Conservation (phyloP, 495 filamentous ascomycete species). For the Penicillium daleae region DNA sequence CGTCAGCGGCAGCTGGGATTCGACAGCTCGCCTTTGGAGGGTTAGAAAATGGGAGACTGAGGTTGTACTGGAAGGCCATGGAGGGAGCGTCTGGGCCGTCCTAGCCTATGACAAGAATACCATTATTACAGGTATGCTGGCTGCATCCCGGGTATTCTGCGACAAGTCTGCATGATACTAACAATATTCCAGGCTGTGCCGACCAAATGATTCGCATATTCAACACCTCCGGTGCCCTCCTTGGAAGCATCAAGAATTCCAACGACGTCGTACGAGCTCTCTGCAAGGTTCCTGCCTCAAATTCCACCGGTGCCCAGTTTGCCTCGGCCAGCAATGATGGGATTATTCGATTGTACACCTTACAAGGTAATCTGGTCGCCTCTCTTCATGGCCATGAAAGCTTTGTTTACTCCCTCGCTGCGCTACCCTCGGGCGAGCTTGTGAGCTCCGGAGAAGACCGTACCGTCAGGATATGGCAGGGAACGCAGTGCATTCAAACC, state of each 20-base stretch:
- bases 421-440: constrained; percentile 80
- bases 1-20: constrained; percentile 96
- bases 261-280: constrained; percentile 83
- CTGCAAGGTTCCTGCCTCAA: constrained; percentile 74
- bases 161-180: constrained; percentile 7
- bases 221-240: constrained; percentile 62
- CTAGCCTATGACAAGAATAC: constrained; percentile 78
- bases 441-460: constrained; percentile 93
- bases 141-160: not conserved
- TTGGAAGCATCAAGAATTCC: constrained; percentile 70
- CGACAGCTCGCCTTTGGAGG: constrained; percentile 77
- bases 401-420: constrained; percentile 89
- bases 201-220: constrained; percentile 89
- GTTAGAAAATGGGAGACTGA: constrained; percentile 76
- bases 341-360: constrained; percentile 80
- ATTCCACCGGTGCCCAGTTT: constrained; percentile 82
- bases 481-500: constrained; percentile 82
- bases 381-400: constrained; percentile 87
- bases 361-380: constrained; percentile 71
- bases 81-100: constrained; percentile 87
- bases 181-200: constrained; percentile 63
- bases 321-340: constrained; percentile 90
- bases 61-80: constrained; percentile 72
- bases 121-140: constrained; percentile 71
- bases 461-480: constrained; percentile 86